Conservation (phyloP, 2,329 filamentous ascomycete genomes). For the Monosporascus sp. region DNA sequence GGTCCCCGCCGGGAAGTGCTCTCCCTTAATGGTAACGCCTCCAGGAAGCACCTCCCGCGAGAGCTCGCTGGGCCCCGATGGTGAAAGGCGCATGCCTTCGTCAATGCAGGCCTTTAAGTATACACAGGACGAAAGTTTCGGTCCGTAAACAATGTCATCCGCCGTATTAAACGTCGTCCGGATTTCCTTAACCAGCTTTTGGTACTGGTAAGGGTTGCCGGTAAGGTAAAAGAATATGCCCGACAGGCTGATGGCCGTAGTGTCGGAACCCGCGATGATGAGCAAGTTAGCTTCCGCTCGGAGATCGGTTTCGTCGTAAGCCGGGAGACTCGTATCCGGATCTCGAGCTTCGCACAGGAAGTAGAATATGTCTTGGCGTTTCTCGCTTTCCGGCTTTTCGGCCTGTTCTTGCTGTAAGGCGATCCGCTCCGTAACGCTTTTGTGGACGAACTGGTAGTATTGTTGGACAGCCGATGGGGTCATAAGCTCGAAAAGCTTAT, state of each 20-base stretch:
- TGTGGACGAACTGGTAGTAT: constrained; percentile 11
- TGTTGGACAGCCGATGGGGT: constrained; percentile 5
- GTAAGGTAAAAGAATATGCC: constrained; percentile 17
- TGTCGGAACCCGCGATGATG: constrained; percentile 19
- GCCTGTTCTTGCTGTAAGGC: constrained; percentile 9
- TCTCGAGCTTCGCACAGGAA: constrained; percentile 13
- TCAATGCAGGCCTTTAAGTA: constrained; percentile 20
- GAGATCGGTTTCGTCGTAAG: constrained; percentile 11
- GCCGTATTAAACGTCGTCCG: constrained; percentile 5
- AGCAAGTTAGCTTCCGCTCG: constrained; percentile 12
- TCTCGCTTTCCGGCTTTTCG: constrained; percentile 8
- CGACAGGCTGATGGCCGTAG: constrained; percentile 10
- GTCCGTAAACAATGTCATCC: constrained; percentile 13
- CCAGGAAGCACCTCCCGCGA: constrained; percentile 16
- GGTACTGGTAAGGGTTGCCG: not conserved
- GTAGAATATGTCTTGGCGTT: constrained; percentile 18
- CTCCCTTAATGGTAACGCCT: constrained; percentile 10
- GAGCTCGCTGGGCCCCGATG: constrained; percentile 8
- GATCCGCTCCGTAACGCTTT: constrained; percentile 12
- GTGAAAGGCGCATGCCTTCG: constrained; percentile 19
- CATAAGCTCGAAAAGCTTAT: constrained; percentile 6
- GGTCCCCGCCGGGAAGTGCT: constrained; percentile 16
- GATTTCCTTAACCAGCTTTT: constrained; percentile 13
- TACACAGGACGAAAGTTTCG: constrained; percentile 11
- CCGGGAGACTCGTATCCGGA: constrained; percentile 6